These are phyloP conservation scores for Aspergillus melleus DNA, from an alignment of 2,329 filamentous ascomycete genomes.

Conservation along the genomic window DNA sequence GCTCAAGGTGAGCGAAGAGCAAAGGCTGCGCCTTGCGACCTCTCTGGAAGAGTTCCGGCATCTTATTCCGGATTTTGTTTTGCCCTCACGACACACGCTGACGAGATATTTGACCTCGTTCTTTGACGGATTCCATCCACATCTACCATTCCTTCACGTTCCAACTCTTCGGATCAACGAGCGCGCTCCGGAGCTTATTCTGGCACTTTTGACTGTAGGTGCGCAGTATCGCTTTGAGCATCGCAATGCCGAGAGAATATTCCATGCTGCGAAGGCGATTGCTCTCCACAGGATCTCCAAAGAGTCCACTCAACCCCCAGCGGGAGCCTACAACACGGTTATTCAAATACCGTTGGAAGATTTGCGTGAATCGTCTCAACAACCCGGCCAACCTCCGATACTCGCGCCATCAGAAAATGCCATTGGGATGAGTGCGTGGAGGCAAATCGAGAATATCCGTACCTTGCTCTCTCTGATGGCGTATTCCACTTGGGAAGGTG, in stretches of 20 bases:
- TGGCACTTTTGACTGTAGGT: slow-evolving; percentile 66
- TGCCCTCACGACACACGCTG: slow-evolving; percentile 68
- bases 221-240: slow-evolving; percentile 52
- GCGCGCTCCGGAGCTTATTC: slow-evolving; percentile 66
- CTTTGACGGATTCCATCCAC: slow-evolving; percentile 64
- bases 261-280: slow-evolving; percentile 63
- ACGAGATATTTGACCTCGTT: slow-evolving; percentile 70
- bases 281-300: slow-evolving; percentile 58
- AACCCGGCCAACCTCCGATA: slow-evolving; percentile 10
- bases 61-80: slow-evolving; percentile 54
- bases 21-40: slow-evolving; percentile 30
- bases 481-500: slow-evolving; percentile 34
- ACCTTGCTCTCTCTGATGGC: slow-evolving; percentile 33
- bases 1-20: slow-evolving; percentile 31
- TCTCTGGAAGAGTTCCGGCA: slow-evolving; percentile 32
- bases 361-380: slow-evolving; percentile 16
- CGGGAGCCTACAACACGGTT: slow-evolving; percentile 15
- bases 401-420: slow-evolving; percentile 12
- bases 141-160: slow-evolving; percentile 65
- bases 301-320: slow-evolving; percentile 17
- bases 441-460: slow-evolving; percentile 31
- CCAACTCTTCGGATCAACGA: slow-evolving; percentile 64
- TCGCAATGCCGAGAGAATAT: slow-evolving; percentile 29
- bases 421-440: slow-evolving; percentile 19
- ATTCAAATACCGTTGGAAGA: slow-evolving; percentile 21